Base-by-base conservation (phyloP, 768 basidiomycete genomes). In the Psilocybe subaeruginosa region DNA sequence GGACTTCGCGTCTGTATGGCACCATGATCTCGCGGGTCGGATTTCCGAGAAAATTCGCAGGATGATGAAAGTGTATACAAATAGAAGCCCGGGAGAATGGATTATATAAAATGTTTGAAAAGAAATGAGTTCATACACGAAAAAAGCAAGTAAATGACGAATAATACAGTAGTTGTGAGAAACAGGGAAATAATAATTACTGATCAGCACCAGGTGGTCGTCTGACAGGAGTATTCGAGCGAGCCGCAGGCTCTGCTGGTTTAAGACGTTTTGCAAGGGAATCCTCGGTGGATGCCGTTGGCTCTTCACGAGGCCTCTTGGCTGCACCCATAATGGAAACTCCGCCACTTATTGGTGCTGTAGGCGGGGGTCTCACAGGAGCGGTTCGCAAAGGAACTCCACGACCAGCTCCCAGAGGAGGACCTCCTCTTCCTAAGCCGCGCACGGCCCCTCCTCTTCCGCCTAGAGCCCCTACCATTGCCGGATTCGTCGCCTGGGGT, bases 211-310 rank as follows among this genome's bases (percentile, higher is more conserved):
- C 56, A 48, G 52, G 61, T 46, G 43, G 61, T 49, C 64, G 65
- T 35, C 64, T 56, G 19, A 66, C 59, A 35, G 62, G 61, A 29
- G 65, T 61, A 12, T 43, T 43, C 39, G 69, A 69, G 52, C 69
- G 68, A 30, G 48, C 58, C 8, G 68, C 47, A 31, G 68, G 62
- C 35, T 80, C 79, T 47, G 85, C 83, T 51, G 85, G 85, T 69
- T 88, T 90, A 55, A 89, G 62, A 47, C 90, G 84, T 68, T 91
- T 91, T 0, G 83, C 86, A 33, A 90, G 75, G 8, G 87, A 83
- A 66, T 87, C 85, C 17, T 87, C 86, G 0, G 73, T 63, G n/a
- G 70, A 19, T 19, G 68, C 64, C 27, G 74, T 70, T 9, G 76
- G 78, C 31, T 86, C 85, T 63, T 91, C 89, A 45, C 89, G 80